phyloP scores from a whole-genome alignment of 805 yeast genomes.

The Wickerhamomyces silvicola region DNA sequence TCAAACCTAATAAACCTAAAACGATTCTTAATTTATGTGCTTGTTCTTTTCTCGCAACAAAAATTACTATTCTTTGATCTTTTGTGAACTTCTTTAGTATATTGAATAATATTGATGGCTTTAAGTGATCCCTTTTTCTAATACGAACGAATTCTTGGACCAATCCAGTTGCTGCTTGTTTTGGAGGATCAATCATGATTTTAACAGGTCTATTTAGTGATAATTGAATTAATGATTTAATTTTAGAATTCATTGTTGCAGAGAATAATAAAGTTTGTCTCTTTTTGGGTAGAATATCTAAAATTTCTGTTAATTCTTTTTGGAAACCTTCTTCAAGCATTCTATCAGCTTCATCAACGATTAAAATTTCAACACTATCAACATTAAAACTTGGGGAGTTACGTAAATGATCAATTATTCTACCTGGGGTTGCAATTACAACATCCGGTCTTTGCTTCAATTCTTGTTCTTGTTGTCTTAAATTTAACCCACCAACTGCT shows the following conservation, averaged over 20 bases:
- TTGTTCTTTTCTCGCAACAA: conserved; percentile 84
- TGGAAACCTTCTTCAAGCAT: conserved; percentile 99
- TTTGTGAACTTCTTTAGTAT: conserved; percentile 63
- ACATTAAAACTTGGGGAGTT: conserved; percentile 91
- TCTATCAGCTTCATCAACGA: conserved; percentile 97
- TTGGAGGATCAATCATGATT: conserved; percentile 95
- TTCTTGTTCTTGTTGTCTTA: conserved; percentile 93
- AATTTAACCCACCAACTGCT: conserved; percentile 96
- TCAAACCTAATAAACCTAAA: conserved; percentile 67
- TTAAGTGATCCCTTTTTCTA: conserved; percentile 77
- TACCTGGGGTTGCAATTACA: conserved; percentile 97
- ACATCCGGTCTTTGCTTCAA: conserved; percentile 89
- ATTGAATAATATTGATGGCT: conserved; percentile 76
- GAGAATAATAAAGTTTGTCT: conserved; percentile 93
- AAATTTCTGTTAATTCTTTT: conserved; percentile 85
- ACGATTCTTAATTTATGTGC: conserved; percentile 83
- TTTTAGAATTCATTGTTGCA: conserved; percentile 95
- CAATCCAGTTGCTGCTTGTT: conserved; percentile 85
- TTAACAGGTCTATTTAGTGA: conserved; percentile 88
- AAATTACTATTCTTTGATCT: conserved; percentile 71
- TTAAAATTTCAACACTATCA: conserved; percentile 86
- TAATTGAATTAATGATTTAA: conserved; percentile 79
- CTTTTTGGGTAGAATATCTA: conserved; percentile 78
- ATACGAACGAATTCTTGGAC: conserved; percentile 92
- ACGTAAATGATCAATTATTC: conserved; percentile 94